These are phyloP conservation scores for Zasmidium cellare DNA, from an alignment of 2,329 filamentous ascomycete species.

Conservation along the genomic window DNA sequence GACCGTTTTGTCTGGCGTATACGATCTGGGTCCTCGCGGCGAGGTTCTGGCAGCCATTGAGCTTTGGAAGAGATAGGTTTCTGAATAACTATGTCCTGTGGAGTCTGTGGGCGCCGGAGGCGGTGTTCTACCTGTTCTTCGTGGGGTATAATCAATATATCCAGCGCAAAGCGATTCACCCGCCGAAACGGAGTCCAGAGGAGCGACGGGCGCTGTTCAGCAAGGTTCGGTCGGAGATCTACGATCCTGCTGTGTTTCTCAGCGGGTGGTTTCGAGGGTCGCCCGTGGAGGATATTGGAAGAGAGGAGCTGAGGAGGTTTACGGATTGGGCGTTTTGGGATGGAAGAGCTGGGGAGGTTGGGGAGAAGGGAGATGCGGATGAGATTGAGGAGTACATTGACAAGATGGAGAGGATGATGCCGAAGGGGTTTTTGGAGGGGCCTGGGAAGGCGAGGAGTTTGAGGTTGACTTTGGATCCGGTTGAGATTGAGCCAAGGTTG, in stretches of 20 bases:
- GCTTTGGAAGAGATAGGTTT: conserved; percentile 12
- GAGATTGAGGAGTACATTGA: conserved; percentile 59
- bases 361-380: conserved; percentile 50
- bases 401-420: conserved; percentile 55
- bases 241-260: conserved; percentile 59
- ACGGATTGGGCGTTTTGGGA: conserved; percentile 64
- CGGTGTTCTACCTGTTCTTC: conserved; percentile 57
- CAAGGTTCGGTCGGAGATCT: conserved; percentile 56
- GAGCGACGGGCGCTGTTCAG: conserved; percentile 59
- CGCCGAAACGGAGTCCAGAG: conserved; percentile 44
- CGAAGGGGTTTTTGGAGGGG: conserved; percentile 54
- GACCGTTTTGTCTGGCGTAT: conserved; percentile 23
- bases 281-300: conserved; percentile 55
- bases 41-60: conserved; percentile 11
- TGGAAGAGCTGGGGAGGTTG: conserved; percentile 65
- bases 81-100: conserved; percentile 36
- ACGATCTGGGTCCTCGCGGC: conserved; percentile 19
- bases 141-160: conserved; percentile 54
- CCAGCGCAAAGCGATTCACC: conserved; percentile 54
- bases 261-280: conserved; percentile 67
- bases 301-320: conserved; percentile 70
- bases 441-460: conserved; percentile 58
- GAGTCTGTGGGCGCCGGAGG: conserved; percentile 51
- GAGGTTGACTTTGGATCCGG: conserved; percentile 65
- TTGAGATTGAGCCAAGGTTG: conserved; percentile 49